These are phyloP conservation scores for Boletus eberwhitei DNA, from an alignment of 768 basidiomycete species.

Conservation along the genomic window DNA sequence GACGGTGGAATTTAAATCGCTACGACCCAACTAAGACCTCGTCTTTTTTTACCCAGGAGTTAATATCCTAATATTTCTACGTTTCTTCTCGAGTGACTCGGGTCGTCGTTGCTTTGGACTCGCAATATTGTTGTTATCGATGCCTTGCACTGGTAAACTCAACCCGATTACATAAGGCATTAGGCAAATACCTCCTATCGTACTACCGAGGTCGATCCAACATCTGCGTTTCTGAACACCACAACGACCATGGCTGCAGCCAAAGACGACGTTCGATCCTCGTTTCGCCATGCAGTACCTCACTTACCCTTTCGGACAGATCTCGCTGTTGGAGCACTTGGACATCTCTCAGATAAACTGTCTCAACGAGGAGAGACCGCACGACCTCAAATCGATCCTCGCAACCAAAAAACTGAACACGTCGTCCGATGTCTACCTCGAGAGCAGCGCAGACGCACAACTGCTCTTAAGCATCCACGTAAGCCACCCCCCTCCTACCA, in stretches of 20 bases:
- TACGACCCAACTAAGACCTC: not conserved
- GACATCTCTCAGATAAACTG: slow-evolving; percentile 62
- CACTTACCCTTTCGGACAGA: slow-evolving; percentile 31
- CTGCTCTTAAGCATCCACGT: slow-evolving; percentile 67
- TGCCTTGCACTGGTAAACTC: slow-evolving; percentile 5
- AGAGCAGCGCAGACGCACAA: slow-evolving; percentile 73
- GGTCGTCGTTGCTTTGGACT: slow-evolving; percentile 2
- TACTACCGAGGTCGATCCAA: not conserved
- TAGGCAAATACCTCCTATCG: slow-evolving; percentile 16
- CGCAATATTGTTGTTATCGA: slow-evolving; percentile 9
- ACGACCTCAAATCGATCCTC: slow-evolving; percentile 54
- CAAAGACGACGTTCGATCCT: slow-evolving; percentile 30
- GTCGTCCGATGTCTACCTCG: slow-evolving; percentile 42
- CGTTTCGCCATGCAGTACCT: not conserved
- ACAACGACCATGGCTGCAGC: slow-evolving; percentile 19
- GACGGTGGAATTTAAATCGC: slow-evolving; percentile 9
- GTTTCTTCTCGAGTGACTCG: slow-evolving; percentile 3
- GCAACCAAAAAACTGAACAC: slow-evolving; percentile 43
- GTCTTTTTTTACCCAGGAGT: not conserved
- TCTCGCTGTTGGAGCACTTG: slow-evolving; percentile 54
- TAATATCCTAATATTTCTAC: slow-evolving; percentile 14
- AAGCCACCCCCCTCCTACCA: slow-evolving; percentile 22
- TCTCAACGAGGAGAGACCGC: slow-evolving; percentile 57
- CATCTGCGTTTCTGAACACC: not conserved
- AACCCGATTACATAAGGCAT: too few relatives aligned